These are phyloP conservation scores for Chytriomyces hyalinus DNA, from an alignment of 192 early-diverging fungal species.

Conservation along the genomic window DNA sequence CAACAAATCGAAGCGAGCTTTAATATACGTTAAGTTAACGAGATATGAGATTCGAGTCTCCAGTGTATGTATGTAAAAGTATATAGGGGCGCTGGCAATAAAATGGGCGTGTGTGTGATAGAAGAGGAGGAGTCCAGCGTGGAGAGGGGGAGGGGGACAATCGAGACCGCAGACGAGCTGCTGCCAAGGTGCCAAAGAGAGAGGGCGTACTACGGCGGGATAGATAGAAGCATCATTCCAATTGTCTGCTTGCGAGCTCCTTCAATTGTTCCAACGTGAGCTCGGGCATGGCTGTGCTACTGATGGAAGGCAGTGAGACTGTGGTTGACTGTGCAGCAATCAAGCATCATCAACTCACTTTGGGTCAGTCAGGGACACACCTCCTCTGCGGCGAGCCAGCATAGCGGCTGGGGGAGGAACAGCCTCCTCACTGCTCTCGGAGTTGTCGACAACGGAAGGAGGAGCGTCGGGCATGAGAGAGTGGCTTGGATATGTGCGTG, in stretches of 20 bases:
- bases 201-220: too few species aligned
- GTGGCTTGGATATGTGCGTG: not conserved
- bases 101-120: too few species aligned
- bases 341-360: not conserved
- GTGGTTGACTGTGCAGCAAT: not conserved
- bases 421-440: not conserved
- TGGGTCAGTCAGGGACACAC: not conserved
- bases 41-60: too few species aligned
- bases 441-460: not conserved
- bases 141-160: too few species aligned
- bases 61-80: too few species aligned
- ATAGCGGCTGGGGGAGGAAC: not conserved
- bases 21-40: too few species aligned
- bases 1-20: too few species aligned
- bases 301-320: not conserved
- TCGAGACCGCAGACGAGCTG: too few species aligned
- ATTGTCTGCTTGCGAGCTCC: not conserved
- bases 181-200: too few species aligned
- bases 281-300: not conserved
- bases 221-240: not conserved
- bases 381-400: not conserved
- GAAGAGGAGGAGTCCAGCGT: too few species aligned
- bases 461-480: not conserved
- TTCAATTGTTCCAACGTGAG: not conserved
- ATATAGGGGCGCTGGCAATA: too few species aligned